phyloP scores from a whole-genome alignment of 2,329 filamentous ascomycete genomes.

The Dothideomycetes sp. region DNA sequence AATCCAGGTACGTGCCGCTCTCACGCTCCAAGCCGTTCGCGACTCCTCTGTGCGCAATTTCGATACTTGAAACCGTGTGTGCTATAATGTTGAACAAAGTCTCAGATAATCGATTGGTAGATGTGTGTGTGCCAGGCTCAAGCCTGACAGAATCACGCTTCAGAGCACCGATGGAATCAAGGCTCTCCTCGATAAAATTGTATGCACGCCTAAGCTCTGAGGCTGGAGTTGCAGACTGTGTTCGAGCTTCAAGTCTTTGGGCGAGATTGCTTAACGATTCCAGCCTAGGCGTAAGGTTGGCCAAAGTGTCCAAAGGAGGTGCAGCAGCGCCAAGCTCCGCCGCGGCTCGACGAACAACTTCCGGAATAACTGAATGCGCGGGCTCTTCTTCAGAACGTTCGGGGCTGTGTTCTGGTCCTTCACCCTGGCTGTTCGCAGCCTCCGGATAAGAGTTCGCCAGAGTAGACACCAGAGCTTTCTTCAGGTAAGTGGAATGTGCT shows the following conservation, averaged over 20 bases:
- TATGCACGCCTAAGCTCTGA: constrained; percentile 44
- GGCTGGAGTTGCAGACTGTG: constrained; percentile 1
- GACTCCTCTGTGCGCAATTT: constrained; percentile 84
- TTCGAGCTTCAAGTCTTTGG: background rate
- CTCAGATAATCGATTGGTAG: constrained; percentile 3
- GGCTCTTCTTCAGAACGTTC: constrained; percentile 8
- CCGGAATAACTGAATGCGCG: constrained; percentile 2
- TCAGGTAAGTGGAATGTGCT: constrained; percentile 4
- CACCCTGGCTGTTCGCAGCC: background rate
- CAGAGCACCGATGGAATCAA: constrained; percentile 5
- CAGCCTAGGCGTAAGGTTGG: constrained; percentile 6
- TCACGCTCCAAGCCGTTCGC: constrained; percentile 55
- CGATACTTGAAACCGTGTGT: constrained; percentile 75
- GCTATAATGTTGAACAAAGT: constrained; percentile 17
- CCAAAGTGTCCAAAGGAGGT: constrained; percentile 1
- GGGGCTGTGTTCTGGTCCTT: background rate
- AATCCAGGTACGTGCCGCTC: constrained; percentile 66
- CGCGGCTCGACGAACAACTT: constrained; percentile 11
- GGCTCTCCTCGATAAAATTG: constrained; percentile 43
- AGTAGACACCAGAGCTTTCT: constrained; percentile 4
- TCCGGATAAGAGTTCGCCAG: constrained; percentile 9
- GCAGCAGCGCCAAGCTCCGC: constrained; percentile 1
- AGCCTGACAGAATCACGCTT: constrained; percentile 1
- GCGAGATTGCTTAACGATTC: constrained; percentile 3
- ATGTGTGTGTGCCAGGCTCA: constrained; percentile 8